Evolutionary conservation across 1,284 basidiomycete species (phyloP), one percentile per base, ranked within the genome.

Genomic region (Puccinia novopanici): DNA sequence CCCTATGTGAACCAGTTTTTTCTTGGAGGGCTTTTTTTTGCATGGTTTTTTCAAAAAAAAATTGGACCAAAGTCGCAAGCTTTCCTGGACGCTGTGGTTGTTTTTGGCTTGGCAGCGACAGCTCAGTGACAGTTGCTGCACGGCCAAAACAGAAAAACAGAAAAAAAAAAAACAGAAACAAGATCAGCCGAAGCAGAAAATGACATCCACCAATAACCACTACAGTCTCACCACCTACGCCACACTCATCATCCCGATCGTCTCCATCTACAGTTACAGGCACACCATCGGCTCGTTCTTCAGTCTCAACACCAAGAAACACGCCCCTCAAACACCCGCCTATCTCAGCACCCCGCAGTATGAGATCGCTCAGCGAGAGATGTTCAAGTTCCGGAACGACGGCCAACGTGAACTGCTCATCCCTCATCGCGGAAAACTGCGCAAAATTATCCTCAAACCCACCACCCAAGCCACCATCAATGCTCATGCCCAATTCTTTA

Each of bases 371-470:
- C 78, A 80, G 30, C 42, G 71, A n/a, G 59, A 80, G 50, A 80
- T 80, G 71, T 80, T 80, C 71, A 80, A 74, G 71, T 50, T 67
- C 17, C 27, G 71, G 3, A 27, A 24, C 37, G 71, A 74, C 40
- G 71, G 71, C 15, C 30, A 48, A 27, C 55, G 78, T 6, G 78
- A 80, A 52, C n/a, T 80, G 9, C 40, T 80, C 22, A 74, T 80
- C 37, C 78, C 78, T 59, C 78, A 80, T 80, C 70, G 71, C 52
- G 78, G 78, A 10, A 80, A 80, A 74, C 78, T 80, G 40, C 30
- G 71, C 24, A 80, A 80, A 59, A 48, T 80, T 34, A 15, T 50
- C 40, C 55, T 80, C 45, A 34, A 52, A 12, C 71, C 78, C 17
- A 80, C 77, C 40, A 8, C 37, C 6, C 34, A 42, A 22, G 24